Conservation (phyloP, 441 rosid genomes). For the Arabidopsis lyrata region DNA sequence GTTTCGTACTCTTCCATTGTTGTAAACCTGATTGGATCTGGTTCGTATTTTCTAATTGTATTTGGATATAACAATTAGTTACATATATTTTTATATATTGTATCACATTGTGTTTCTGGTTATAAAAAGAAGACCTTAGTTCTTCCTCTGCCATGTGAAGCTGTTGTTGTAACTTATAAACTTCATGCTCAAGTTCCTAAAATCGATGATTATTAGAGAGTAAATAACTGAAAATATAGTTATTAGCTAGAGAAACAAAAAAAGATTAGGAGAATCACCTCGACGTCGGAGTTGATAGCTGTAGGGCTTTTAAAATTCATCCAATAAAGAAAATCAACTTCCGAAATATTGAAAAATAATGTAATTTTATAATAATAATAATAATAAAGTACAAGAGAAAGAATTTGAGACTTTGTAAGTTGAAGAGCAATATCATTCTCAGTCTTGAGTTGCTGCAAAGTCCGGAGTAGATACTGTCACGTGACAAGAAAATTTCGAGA, state of each 20-base stretch:
- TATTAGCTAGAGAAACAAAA: neutral
- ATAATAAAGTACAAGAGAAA: constrained; percentile 9
- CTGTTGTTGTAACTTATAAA: constrained; percentile 52
- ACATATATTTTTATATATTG: neutral
- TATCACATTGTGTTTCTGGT: neutral
- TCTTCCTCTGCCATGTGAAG: constrained; percentile 45
- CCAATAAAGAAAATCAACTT: constrained; percentile 13
- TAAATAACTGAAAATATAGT: neutral
- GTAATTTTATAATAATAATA: neutral
- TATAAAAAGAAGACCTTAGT: constrained; percentile 32
- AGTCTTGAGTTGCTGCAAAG: constrained; percentile 57
- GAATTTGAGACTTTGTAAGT: constrained; percentile 50
- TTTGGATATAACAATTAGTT: constrained; percentile 13
- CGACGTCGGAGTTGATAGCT: constrained; percentile 43
- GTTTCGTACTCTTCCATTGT: constrained; percentile 64
- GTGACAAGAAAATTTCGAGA: constrained; percentile 4
- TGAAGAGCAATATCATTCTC: constrained; percentile 67
- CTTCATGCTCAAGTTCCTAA: constrained; percentile 46
- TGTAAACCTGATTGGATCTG: constrained; percentile 54
- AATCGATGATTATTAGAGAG: neutral
- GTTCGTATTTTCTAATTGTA: constrained; percentile 59
- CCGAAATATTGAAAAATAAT: neutral
- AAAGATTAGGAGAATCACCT: constrained; percentile 35
- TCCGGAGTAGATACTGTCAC: constrained; percentile 55
- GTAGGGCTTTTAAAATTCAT: constrained; percentile 34